Percentiles rank a stretch among this genome's conserved stretches.
These are phyloP conservation scores for Emydomyces testavorans DNA, from an alignment of 2,329 filamentous ascomycete species.

Conservation along the genomic window DNA sequence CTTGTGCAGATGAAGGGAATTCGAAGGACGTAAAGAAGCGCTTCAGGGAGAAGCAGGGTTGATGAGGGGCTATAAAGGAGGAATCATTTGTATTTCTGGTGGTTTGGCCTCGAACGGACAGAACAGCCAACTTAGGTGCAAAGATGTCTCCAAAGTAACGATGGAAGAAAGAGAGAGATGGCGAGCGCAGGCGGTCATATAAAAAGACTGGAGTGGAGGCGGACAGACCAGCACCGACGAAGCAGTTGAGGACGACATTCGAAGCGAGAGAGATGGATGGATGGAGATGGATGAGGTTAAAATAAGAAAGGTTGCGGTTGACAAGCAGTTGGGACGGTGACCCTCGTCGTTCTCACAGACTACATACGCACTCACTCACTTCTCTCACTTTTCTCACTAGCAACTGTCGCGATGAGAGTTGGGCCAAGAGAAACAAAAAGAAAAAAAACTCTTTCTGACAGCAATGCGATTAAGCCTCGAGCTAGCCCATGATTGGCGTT, in stretches of 20 bases:
- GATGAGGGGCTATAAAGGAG: slow-evolving; percentile 11
- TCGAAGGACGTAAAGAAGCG: neutral
- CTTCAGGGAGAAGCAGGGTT: slow-evolving; percentile 7
- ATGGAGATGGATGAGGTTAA: slow-evolving; percentile 10
- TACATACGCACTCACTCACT: too few species aligned
- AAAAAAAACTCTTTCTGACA: too few species aligned
- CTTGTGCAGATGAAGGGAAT: neutral
- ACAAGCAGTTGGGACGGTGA: slow-evolving; percentile 3
- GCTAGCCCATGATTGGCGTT: too few species aligned
- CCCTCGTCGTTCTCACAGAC: too few species aligned
- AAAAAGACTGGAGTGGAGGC: neutral
- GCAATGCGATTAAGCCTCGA: too few species aligned
- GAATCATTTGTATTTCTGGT: slow-evolving; percentile 6
- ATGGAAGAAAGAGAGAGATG: neutral
- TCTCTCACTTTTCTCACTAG: too few species aligned
- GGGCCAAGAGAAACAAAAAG: too few species aligned
- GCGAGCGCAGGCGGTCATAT: slow-evolving; percentile 5
- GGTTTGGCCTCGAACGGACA: neutral
- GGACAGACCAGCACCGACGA: slow-evolving; percentile 3
- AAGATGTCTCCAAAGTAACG: neutral
- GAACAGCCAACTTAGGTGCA: neutral
- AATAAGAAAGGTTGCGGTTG: slow-evolving; percentile 9
- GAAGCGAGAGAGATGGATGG: neutral
- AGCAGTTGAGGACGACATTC: slow-evolving; percentile 7
- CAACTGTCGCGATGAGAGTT: too few species aligned